Conservation (phyloP, 768 basidiomycete species). For the Rossbeevera mucosa region DNA sequence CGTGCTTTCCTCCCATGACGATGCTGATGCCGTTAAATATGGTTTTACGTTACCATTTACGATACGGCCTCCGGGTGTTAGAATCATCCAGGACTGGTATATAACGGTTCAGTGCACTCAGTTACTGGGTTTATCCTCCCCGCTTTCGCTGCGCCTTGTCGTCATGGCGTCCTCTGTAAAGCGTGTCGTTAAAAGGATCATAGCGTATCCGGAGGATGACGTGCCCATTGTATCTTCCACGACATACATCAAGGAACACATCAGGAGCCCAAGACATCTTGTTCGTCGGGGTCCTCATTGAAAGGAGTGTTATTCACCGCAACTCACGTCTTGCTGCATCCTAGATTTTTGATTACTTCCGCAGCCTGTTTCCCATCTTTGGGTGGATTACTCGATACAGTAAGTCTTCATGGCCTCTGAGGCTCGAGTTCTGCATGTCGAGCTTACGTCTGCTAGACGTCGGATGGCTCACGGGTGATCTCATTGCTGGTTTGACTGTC, state of each 20-base stretch:
- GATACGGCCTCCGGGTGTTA: background rate
- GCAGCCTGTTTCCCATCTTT: background rate
- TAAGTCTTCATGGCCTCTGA: background rate
- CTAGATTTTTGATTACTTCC: background rate
- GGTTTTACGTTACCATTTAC: background rate
- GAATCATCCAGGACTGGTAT: background rate
- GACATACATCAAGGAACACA: background rate
- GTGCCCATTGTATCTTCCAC: background rate
- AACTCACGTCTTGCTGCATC: background rate
- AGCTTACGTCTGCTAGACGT: background rate
- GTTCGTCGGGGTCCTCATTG: background rate
- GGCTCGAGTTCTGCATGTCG: background rate
- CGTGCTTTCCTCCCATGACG: background rate
- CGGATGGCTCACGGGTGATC: background rate
- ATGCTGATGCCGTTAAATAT: background rate
- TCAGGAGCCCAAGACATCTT: background rate
- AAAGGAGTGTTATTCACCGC: background rate
- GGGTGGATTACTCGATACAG: background rate
- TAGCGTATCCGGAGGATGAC: background rate
- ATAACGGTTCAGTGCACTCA: background rate
- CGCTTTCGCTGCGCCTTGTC: background rate
- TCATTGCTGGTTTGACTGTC: background rate
- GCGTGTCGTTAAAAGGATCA: background rate
- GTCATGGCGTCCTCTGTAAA: background rate
- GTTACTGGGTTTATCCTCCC: background rate